These are phyloP conservation scores for Rhizopogon sp. DNA, from an alignment of 768 basidiomycete genomes.

Conservation along the genomic window DNA sequence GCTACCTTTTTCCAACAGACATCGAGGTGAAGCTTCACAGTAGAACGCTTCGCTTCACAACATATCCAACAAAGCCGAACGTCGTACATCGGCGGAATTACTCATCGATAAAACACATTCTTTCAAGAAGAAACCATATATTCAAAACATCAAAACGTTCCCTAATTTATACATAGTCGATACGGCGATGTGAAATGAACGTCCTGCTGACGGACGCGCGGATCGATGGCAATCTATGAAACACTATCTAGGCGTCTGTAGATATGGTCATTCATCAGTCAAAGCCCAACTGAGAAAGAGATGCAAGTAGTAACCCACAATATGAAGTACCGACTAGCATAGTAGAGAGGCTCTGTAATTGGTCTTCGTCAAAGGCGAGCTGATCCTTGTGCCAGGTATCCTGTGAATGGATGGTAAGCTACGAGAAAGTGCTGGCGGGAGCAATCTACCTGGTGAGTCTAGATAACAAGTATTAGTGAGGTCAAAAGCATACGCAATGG, in stretches of 20 bases:
- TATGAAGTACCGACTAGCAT: slow-evolving; percentile 91
- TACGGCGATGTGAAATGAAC: slow-evolving; percentile 1
- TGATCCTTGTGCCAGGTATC: slow-evolving; percentile 94
- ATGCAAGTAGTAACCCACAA: slow-evolving; percentile 42
- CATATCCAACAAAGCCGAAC: neutral
- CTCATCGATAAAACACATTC: neutral
- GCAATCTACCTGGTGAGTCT: slow-evolving; percentile 58
- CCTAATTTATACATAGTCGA: slow-evolving; percentile 3
- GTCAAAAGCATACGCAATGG: slow-evolving; percentile 1
- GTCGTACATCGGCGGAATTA: neutral
- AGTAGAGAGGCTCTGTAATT: slow-evolving; percentile 77
- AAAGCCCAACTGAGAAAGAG: neutral
- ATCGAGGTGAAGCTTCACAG: neutral
- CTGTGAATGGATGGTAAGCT: slow-evolving; percentile 32
- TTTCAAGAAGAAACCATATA: neutral
- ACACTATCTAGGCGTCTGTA: slow-evolving; percentile 18
- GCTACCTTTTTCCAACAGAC: neutral
- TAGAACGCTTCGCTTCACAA: neutral
- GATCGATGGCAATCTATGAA: slow-evolving; percentile 6
- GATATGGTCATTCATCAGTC: slow-evolving; percentile 15
- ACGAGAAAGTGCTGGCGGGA: slow-evolving; percentile 2
- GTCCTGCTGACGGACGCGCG: slow-evolving; percentile 1
- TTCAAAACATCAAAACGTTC: neutral
- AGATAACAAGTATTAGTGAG: slow-evolving; percentile 6
- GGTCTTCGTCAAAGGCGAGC: slow-evolving; percentile 82